Evolutionary conservation across 192 early-diverging fungal species (phyloP).

Genomic region (Backusella liffmaniae): DNA sequence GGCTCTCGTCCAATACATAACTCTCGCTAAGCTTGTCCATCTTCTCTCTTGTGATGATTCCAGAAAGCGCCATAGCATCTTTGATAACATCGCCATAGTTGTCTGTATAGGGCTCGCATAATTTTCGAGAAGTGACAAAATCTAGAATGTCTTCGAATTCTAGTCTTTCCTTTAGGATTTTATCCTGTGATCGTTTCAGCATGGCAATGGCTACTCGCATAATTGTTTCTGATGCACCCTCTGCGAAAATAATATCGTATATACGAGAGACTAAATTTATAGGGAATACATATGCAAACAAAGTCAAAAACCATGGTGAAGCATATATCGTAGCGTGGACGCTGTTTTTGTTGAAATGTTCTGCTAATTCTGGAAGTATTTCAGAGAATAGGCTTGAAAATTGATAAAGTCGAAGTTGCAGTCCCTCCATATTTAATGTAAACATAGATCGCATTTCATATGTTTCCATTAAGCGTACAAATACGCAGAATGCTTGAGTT

Average conservation of each 20-base stretch:
- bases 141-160: conserved; percentile 83
- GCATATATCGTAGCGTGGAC: conserved; percentile 89
- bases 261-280: conserved; percentile 86
- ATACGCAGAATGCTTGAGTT: conserved; percentile 90
- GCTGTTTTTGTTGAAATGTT: conserved; percentile 74
- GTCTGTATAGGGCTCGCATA: conserved; percentile 77
- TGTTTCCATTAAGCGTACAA: conserved; percentile 91
- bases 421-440: conserved; percentile 90
- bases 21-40: conserved; percentile 68
- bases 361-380: conserved; percentile 68
- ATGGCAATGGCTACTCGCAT: conserved; percentile 87
- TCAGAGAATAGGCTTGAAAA: conserved; percentile 78
- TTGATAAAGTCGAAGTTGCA: conserved; percentile 88
- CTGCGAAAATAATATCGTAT: conserved; percentile 89
- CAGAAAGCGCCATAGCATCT: conserved; percentile 74
- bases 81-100: conserved; percentile 65
- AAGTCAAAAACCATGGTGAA: conserved; percentile 95
- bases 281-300: conserved; percentile 97
- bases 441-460: conserved; percentile 93
- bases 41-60: conserved; percentile 64
- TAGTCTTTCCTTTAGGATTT: conserved; percentile 54
- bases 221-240: conserved; percentile 89
- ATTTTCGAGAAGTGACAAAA: conserved; percentile 71
- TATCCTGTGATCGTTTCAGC: conserved; percentile 74
- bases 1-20: conserved; percentile 39